phyloP scores from a whole-genome alignment of 345 rosid species.

The Draba incana region DNA sequence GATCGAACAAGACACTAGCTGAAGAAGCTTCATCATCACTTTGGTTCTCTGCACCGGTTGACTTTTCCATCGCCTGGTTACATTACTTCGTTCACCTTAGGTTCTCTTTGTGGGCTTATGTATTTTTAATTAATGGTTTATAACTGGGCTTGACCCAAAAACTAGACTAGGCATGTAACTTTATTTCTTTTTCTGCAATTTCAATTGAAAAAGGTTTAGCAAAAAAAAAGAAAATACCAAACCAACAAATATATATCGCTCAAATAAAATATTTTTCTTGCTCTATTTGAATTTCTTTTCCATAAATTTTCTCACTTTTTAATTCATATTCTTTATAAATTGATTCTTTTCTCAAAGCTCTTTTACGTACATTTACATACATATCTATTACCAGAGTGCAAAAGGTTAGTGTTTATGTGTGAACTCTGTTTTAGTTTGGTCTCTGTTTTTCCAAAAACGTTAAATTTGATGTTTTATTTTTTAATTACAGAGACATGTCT shows the following conservation, averaged over 20 bases:
- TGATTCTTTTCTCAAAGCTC: constrained; percentile 28
- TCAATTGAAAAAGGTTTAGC: too few relatives aligned
- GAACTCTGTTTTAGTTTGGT: background rate
- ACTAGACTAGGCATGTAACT: too few relatives aligned
- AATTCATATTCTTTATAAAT: background rate
- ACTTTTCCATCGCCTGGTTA: too few relatives aligned
- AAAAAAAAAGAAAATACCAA: too few relatives aligned
- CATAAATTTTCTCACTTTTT: background rate
- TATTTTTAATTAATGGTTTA: too few relatives aligned
- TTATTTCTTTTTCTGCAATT: too few relatives aligned
- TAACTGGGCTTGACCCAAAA: too few relatives aligned
- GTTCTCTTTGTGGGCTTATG: too few relatives aligned
- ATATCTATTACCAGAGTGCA: background rate
- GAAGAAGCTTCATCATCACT: too few relatives aligned
- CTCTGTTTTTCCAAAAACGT: background rate
- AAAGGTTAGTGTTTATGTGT: background rate
- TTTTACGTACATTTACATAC: constrained; percentile 3
- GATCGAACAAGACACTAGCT: too few relatives aligned
- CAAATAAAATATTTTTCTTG: background rate
- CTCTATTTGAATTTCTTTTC: constrained; percentile 16
- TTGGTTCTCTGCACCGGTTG: too few relatives aligned
- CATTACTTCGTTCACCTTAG: too few relatives aligned
- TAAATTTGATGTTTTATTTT: constrained; percentile 12
- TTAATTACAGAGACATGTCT: constrained; percentile 7
- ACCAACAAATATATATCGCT: background rate